Base-by-base conservation (phyloP, 208 protist genomes). In the Strigomonas culicis region DNA sequence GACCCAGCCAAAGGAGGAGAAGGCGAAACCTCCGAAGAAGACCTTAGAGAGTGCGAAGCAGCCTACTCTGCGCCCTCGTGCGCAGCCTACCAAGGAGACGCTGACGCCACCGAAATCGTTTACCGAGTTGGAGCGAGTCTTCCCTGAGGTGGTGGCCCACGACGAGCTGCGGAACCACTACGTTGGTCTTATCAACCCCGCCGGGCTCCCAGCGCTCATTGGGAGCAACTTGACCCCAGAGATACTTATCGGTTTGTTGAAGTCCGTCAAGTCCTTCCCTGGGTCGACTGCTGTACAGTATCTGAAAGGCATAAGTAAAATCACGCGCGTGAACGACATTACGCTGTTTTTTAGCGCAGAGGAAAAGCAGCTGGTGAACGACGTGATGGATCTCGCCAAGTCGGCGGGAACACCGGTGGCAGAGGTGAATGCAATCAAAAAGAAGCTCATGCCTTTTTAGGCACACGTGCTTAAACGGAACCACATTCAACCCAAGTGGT, bases 121-220 rank as follows among this genome's bases (percentile, higher is more conserved):
- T 60, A 89, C 84, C 13, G 86, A 96, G 64, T 92, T 96, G 66
- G 86, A 96, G 76, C 80, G 87, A n/a, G 75, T 88, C 13, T 92
- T 92, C 72, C 70, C 62, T 19, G 75, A 79, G 22, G 73, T 93
- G 41, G 60, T 68, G 51, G 53, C 74, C 34, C 60, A 90, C 59
- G 78, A 90, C 4, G 87, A 91, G 55, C 79, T 93, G 50, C 69
- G 73, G 21, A 74, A 83, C 52, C 60, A 81, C 65, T 96, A 90
- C 62, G 55, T 94, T 11, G 75, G 71, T 55, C 53, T 85, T 28
- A 72, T 96, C 43, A 72, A 80, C 51, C 84, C 90, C 17, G 61
- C 63, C 22, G 66, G 57, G 13, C 63, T 94, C 25, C 47, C 72
- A 15, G 60, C 75, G 4, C 74, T 96, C 27, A 92, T 96, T 68